phyloP scores from a whole-genome alignment of 2,329 filamentous ascomycete species.

The Xylariaceae sp. region DNA sequence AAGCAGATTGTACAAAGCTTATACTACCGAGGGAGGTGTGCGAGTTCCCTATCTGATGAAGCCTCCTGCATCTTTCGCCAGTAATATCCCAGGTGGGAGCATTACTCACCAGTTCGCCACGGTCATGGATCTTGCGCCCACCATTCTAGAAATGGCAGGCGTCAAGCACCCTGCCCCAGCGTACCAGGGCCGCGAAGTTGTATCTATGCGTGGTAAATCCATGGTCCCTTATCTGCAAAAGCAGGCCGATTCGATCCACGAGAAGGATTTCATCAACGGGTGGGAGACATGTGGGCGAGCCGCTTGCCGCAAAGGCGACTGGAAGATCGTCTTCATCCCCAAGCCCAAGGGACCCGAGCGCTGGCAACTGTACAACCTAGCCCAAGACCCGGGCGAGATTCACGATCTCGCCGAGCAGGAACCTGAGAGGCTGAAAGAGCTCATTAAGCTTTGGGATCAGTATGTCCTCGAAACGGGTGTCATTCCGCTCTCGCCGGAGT shows the following conservation, averaged over 20 bases:
- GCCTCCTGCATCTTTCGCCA: slow-evolving; percentile 31
- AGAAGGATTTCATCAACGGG: slow-evolving; percentile 35
- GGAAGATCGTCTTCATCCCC: slow-evolving; percentile 44
- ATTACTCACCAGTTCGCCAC: slow-evolving; percentile 51
- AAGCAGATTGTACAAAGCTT: slow-evolving; percentile 37
- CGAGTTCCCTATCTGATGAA: slow-evolving; percentile 50
- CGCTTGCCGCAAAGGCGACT: slow-evolving; percentile 34
- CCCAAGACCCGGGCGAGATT: slow-evolving; percentile 42
- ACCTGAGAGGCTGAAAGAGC: slow-evolving; percentile 29
- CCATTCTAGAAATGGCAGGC: slow-evolving; percentile 45
- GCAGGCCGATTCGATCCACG: slow-evolving; percentile 30
- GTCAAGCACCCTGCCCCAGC: slow-evolving; percentile 49
- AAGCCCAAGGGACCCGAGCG: slow-evolving; percentile 45
- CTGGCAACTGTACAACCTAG: slow-evolving; percentile 48
- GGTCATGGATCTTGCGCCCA: slow-evolving; percentile 48
- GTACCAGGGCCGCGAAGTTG: slow-evolving; percentile 37
- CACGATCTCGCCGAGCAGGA: slow-evolving; percentile 35
- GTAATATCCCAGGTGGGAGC: slow-evolving; percentile 25
- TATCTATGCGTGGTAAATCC: slow-evolving; percentile 32
- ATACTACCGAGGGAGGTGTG: slow-evolving; percentile 47
- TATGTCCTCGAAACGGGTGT: slow-evolving; percentile 53
- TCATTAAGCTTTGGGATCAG: slow-evolving; percentile 34
- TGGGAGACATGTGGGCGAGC: slow-evolving; percentile 36
- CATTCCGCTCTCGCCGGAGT: slow-evolving; percentile 54
- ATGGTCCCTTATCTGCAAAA: slow-evolving; percentile 31